phyloP scores from a whole-genome alignment of 768 basidiomycete genomes.

The Mycena filopes region DNA sequence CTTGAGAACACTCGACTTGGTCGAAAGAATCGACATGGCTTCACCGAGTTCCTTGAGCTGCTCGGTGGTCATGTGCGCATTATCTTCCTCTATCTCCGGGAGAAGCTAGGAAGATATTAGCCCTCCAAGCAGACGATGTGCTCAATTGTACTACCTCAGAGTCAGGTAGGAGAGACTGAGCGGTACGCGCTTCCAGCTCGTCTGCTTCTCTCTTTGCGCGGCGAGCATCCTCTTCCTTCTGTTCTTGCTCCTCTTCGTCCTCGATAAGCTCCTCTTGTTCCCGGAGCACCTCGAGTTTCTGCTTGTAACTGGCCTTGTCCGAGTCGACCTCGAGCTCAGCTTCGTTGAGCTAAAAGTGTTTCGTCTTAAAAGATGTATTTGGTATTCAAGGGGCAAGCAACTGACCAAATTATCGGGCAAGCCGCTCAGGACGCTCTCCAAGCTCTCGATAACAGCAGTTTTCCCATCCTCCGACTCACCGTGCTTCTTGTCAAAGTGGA shows the following conservation, averaged over 20 bases:
- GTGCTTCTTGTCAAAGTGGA: constrained; percentile 86
- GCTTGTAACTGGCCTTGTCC: constrained; percentile 94
- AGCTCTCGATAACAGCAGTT: constrained; percentile 77
- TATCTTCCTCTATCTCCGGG: constrained; percentile 70
- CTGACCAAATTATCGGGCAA: constrained; percentile 93
- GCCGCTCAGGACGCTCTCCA: constrained; percentile 92
- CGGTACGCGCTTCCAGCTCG: constrained; percentile 81
- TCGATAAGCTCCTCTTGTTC: constrained; percentile 99
- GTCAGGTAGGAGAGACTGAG: constrained; percentile 87
- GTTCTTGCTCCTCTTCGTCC: constrained; percentile 98
- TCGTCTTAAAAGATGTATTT: neutral
- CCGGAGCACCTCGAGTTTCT: constrained; percentile 97
- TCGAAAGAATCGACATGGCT: constrained; percentile 89
- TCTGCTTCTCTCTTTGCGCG: constrained; percentile 84
- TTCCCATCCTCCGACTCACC: constrained; percentile 86
- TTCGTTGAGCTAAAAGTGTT: constrained; percentile 81
- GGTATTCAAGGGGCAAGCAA: constrained; percentile 26
- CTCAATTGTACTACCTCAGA: constrained; percentile 69
- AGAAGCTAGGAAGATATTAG: constrained; percentile 57
- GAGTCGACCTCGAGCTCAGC: constrained; percentile 96
- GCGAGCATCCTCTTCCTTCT: constrained; percentile 93
- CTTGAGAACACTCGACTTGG: constrained; percentile 94
- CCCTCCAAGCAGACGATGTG: neutral
- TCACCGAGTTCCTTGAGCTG: constrained; percentile 95
- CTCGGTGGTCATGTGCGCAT: constrained; percentile 97